Base-by-base conservation (phyloP, 495 filamentous ascomycete species). In the Neurospora sp. region DNA sequence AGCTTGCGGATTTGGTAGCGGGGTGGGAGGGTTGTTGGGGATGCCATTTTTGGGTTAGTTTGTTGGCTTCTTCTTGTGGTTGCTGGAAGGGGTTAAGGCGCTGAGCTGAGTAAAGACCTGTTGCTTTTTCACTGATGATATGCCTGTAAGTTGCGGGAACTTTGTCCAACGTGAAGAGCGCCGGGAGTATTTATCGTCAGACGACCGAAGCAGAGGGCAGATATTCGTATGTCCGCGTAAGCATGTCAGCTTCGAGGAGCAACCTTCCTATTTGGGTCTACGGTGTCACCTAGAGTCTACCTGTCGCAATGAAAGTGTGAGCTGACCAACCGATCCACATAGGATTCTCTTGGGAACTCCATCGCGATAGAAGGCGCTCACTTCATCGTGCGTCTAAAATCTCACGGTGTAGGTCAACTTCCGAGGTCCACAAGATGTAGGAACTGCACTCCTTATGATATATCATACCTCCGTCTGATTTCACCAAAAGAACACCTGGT, bases 1-100 rank as follows among this genome's bases (percentile, higher is more conserved):
- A 84, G 80, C 39, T 79, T 71, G 44, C 81, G 82, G 75, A 84
- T 79, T 69, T 82, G 75, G 68, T 75, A 83, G 22, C 79, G 78
- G 1, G 79, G 66, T 22, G 73, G 73, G 22, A 71, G 69, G 18
- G 14, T 2, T 4, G 42, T 44, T 44, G 41, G 22, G 11, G 39
- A 40, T 41, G 68, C 70, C 70, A 71, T 71, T 71, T 71, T 73
- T 27, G 46, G n/a, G 9, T 22, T 22, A n/a, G 8, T 10, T 6
- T 46, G 42, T 16, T 10, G 18, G 9, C 8, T n/a, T 44, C 44
- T 48, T n/a, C 6, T 20, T 48, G n/a, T 48, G n/a, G 44, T 20
- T 20, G n/a, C 9, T 48, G n/a, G 44, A 6, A 22, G 3, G 8
- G 44, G 27, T 27, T 27, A 27, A 27, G 27, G 27, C 27, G 27